Conservation (phyloP, 192 early-diverging fungal genomes). For the Backusella tuberculispora region DNA sequence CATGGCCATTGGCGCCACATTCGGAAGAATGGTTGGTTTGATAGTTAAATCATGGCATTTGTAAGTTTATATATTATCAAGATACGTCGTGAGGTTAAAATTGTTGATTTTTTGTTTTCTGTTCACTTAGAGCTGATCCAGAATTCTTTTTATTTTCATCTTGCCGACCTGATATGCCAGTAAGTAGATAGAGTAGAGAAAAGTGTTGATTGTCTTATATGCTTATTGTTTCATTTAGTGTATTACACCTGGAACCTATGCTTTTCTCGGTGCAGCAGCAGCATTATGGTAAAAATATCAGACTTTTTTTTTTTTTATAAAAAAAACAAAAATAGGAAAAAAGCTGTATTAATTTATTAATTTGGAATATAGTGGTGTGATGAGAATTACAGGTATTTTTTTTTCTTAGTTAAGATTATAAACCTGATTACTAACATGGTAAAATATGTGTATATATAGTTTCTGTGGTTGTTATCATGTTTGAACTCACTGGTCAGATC, state of each 20-base stretch:
- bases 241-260: slow-evolving; percentile 85
- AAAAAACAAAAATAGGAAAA: neutral
- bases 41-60: slow-evolving; percentile 74
- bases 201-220: too few species aligned
- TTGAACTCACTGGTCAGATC: slow-evolving; percentile 96
- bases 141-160: slow-evolving; percentile 66
- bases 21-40: slow-evolving; percentile 92
- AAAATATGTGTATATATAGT: slow-evolving; percentile 43
- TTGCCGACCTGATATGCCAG: slow-evolving; percentile 73
- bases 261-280: slow-evolving; percentile 83
- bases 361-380: slow-evolving; percentile 61
- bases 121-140: slow-evolving; percentile 50
- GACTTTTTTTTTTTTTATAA: neutral
- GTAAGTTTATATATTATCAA: slow-evolving; percentile 29
- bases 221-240: slow-evolving; percentile 44
- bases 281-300: slow-evolving; percentile 57
- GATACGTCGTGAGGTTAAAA: neutral
- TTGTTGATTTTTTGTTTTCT: slow-evolving; percentile 20
- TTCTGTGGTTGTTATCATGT: slow-evolving; percentile 96
- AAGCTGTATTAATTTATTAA: slow-evolving; percentile 4
- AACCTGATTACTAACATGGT: slow-evolving; percentile 4
- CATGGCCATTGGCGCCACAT: slow-evolving; percentile 89
- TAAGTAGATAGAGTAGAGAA: slow-evolving; percentile 36
- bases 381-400: slow-evolving; percentile 76
- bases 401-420: neutral